phyloP scores from a whole-genome alignment of 495 filamentous ascomycete genomes.

The Neurospora sp. region DNA sequence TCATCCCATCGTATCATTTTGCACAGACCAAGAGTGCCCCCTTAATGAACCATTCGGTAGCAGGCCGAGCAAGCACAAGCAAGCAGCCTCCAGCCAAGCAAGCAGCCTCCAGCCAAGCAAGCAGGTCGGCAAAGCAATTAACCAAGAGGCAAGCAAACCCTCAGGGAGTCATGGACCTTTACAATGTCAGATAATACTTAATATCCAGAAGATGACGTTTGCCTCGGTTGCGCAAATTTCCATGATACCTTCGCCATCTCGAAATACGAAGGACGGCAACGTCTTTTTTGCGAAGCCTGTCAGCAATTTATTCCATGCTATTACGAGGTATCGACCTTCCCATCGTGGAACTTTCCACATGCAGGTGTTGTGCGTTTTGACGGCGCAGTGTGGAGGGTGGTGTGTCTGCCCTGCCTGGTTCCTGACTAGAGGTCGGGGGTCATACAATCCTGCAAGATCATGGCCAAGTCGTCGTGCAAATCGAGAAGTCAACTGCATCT shows the following conservation, averaged over 20 bases:
- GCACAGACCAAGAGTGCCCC: neutral
- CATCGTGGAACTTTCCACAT: neutral
- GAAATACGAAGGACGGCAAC: neutral
- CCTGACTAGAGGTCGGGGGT: no score
- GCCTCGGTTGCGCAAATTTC: neutral
- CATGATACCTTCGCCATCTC: neutral
- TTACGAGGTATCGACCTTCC: neutral
- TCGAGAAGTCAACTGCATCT: neutral
- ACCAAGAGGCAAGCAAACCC: neutral
- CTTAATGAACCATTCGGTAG: neutral
- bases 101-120: neutral
- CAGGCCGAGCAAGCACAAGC: neutral
- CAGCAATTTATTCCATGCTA: neutral
- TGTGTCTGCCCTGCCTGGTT: no score
- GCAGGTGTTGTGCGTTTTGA: neutral
- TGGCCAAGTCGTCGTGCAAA: neutral
- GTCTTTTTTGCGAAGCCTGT: neutral
- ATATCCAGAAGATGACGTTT: neutral
- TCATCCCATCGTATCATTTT: neutral
- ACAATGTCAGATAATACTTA: neutral
- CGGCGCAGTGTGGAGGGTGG: neutral
- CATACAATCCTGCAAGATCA: neutral
- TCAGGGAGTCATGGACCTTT: neutral
- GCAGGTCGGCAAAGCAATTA: neutral
- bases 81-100: neutral